Conservation (phyloP, 2,329 filamentous ascomycete genomes). For the Juglanconis juglandina region DNA sequence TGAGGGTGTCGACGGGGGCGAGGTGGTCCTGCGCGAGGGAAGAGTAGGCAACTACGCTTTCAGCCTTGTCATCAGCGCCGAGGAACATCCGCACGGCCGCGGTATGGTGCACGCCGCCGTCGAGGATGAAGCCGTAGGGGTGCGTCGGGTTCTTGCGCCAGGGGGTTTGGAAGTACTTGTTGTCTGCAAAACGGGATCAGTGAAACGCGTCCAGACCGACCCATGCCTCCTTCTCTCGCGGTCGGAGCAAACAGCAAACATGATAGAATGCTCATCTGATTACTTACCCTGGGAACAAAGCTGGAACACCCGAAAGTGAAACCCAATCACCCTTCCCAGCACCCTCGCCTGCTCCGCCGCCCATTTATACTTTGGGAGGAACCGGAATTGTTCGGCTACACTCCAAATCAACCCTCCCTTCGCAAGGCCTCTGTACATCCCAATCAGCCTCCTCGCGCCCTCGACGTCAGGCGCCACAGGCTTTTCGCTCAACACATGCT, state of each 20-base stretch:
- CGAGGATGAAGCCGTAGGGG: constrained; percentile 70
- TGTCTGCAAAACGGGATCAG: constrained; percentile 13
- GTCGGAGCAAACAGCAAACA: background rate
- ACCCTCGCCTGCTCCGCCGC: constrained; percentile 46
- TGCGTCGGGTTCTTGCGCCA: constrained; percentile 65
- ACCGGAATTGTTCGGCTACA: constrained; percentile 70
- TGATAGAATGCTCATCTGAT: background rate
- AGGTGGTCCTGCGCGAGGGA: constrained; percentile 51
- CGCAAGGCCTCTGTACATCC: constrained; percentile 34
- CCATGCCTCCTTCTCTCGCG: background rate
- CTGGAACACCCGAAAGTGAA: constrained; percentile 39
- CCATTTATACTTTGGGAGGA: constrained; percentile 51
- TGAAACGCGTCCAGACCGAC: background rate
- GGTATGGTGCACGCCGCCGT: constrained; percentile 67
- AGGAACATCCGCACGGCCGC: constrained; percentile 59
- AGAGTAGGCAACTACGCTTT: constrained; percentile 51
- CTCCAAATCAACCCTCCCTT: constrained; percentile 33
- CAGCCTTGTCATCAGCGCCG: constrained; percentile 36
- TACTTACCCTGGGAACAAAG: constrained; percentile 32
- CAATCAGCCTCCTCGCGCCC: constrained; percentile 33
- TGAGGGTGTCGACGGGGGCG: constrained; percentile 61
- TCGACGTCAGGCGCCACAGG: constrained; percentile 38
- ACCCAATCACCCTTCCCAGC: constrained; percentile 48
- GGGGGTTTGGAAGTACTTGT: constrained; percentile 44
- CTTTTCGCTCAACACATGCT: constrained; percentile 38